A percentile compares a stretch with the other conserved stretches of the same genome.
phyloP scores from a whole-genome alignment of 345 rosid genomes.

The Populus pruinosa region DNA sequence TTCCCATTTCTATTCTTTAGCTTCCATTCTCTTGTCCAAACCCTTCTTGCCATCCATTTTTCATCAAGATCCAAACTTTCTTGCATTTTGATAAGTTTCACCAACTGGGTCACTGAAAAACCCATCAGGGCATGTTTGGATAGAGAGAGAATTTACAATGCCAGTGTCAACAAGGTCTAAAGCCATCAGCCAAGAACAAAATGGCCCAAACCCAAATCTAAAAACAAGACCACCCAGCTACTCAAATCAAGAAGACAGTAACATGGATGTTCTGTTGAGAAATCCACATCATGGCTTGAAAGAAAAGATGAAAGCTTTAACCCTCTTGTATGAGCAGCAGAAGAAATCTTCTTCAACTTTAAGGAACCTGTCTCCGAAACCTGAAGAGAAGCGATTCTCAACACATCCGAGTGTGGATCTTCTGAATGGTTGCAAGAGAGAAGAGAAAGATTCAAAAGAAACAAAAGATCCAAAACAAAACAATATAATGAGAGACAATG shows the following conservation, averaged over 20 bases:
- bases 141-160: constrained; percentile 48
- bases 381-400: constrained; percentile 42
- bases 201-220: constrained; percentile 23
- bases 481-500: constrained; percentile 49
- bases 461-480: constrained; percentile 22
- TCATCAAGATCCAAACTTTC: constrained; percentile 11
- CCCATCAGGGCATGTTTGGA: constrained; percentile 46
- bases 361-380: constrained; percentile 46
- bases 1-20: constrained; percentile 2
- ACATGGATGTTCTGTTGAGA: constrained; percentile 39
- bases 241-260: constrained; percentile 40
- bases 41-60: not conserved
- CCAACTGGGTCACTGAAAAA: constrained; percentile 23
- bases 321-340: constrained; percentile 85
- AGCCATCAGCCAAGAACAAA: constrained; percentile 30
- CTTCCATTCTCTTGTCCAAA: not conserved
- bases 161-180: constrained; percentile 85
- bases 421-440: constrained; percentile 42
- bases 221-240: constrained; percentile 23
- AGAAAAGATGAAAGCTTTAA: constrained; percentile 85
- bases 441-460: constrained; percentile 28
- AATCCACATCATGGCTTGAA: constrained; percentile 90
- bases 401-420: constrained; percentile 58
- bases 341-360: constrained; percentile 63
- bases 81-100: constrained; percentile 16